Evolutionary conservation across 179 eudicot species (phyloP).

Genomic region (Beta macrorhiza): DNA sequence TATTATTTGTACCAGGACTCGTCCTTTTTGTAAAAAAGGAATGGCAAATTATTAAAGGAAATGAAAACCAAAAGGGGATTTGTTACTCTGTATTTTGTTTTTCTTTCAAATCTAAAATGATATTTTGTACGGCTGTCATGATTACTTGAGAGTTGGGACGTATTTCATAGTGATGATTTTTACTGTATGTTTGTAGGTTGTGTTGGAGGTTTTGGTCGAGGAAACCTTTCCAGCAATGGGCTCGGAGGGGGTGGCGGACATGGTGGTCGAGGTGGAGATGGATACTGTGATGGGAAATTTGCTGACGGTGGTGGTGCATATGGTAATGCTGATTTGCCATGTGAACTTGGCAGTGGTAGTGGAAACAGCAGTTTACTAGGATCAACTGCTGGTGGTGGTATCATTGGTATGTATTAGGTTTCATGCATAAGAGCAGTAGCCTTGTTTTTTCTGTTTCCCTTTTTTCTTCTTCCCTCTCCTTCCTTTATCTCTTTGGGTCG

Average conservation of each 20-base stretch:
- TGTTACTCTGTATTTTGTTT: not conserved
- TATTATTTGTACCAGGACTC: too few species aligned
- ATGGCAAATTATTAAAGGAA: too few species aligned
- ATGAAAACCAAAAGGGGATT: too few species aligned
- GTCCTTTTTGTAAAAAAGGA: too few species aligned
- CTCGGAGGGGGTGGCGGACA: slow-evolving; percentile 94
- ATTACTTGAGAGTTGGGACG: not conserved
- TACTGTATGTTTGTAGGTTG: slow-evolving; percentile 58
- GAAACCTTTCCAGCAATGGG: slow-evolving; percentile 69
- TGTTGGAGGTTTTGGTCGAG: slow-evolving; percentile 74
- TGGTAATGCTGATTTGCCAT: slow-evolving; percentile 86
- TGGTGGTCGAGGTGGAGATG: slow-evolving; percentile 96
- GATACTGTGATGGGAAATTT: slow-evolving; percentile 56
- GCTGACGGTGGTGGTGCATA: slow-evolving; percentile 69
- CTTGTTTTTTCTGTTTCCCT: not conserved
- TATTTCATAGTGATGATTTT: not conserved
- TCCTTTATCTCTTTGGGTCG: slow-evolving; percentile 4
- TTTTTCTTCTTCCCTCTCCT: not conserved
- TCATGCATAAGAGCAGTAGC: not conserved
- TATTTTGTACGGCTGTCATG: not conserved
- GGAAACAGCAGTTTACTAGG: slow-evolving; percentile 74
- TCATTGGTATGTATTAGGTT: slow-evolving; percentile 59
- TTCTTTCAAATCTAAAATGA: not conserved
- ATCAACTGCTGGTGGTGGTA: slow-evolving; percentile 88
- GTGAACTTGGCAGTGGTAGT: slow-evolving; percentile 99